Base-by-base conservation (phyloP, 1,284 basidiomycete genomes). In the Mycena citricolor region DNA sequence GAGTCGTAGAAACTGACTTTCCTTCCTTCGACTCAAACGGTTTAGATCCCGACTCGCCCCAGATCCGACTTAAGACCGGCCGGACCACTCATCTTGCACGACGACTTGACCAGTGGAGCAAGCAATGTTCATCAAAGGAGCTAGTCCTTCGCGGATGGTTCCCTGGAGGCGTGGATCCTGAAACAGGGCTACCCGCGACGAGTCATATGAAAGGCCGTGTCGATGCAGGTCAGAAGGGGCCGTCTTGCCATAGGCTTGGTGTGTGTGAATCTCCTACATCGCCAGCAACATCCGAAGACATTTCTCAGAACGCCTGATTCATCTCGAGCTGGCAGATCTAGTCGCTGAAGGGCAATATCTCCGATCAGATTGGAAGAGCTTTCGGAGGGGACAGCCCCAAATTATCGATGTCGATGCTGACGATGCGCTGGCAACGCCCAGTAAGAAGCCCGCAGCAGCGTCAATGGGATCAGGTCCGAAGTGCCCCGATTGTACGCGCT, bases 311-410 rank as follows among this genome's bases (percentile, higher is more conserved):
- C 67, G 84, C 28, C 72, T 90, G 12, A 76, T 90, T 28, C 87
- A 90, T 56, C 68, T 89, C 19, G 87, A 90, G 58, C 70, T 90
- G 5, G 71, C 76, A 4, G 88, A 90, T 59, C 58, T 90, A 28
- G 73, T 71, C 7, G 59, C 74, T 30, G 73, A 81, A 40, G 56
- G 65, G n/a, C 72, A 74, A 2, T 86, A 90, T 58, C 67, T 87
- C 5, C 62, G 79, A 32, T 61, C 72, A 5, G 60, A 56, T 11
- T 89, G 74, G 62, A 45, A 39, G 40, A 45, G 43, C 33, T 52
- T 49, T 34, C 45, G 49, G 40, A 43, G 41, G n/a, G 51, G 51
- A 2, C 43, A 52, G 17, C 29, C 43, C 8, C 66, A 68, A 1
- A 50, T 57, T 20, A 42, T 62, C 25, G 49, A 54, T 20, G 32